phyloP scores from a whole-genome alignment of 139 green algal species.

The Axilococcus clingmanii region DNA sequence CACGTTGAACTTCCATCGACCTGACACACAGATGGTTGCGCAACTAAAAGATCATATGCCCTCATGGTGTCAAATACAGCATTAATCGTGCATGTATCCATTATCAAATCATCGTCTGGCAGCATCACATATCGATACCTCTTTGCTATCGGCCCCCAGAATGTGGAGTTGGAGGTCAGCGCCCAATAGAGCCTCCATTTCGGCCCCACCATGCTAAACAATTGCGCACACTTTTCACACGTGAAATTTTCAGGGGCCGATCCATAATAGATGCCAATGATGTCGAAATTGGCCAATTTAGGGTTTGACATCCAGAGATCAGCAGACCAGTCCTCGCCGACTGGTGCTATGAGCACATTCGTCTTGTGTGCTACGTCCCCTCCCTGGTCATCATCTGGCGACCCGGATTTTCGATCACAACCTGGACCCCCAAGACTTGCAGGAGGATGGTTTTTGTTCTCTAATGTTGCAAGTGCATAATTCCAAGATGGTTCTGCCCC shows the following conservation, averaged over 20 bases:
- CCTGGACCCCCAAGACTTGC: too few species aligned
- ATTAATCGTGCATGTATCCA: constrained; percentile 21
- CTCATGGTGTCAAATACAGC: constrained; percentile 5
- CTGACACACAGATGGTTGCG: constrained; percentile 17
- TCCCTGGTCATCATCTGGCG: too few species aligned
- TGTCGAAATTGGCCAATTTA: not conserved
- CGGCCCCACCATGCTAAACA: constrained; percentile 1
- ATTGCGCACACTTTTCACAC: constrained; percentile 4
- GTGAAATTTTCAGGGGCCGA: not conserved
- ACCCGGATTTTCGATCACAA: too few species aligned
- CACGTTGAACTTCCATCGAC: not conserved
- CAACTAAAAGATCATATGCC: constrained; percentile 11
- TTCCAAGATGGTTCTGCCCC: too few species aligned
- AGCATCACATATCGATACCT: not conserved
- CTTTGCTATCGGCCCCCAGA: not conserved
- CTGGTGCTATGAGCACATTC: not conserved
- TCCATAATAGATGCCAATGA: constrained; percentile 16
- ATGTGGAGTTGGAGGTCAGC: not conserved
- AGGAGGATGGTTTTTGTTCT: too few species aligned
- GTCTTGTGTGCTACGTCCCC: too few species aligned
- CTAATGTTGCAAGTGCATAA: too few species aligned
- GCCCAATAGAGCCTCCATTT: constrained; percentile 16
- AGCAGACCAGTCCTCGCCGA: not conserved
- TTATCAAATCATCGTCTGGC: constrained; percentile 1
- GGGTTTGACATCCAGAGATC: not conserved